Evolutionary conservation across 2,329 filamentous ascomycete species (phyloP), one percentile per base, ranked within the genome.

Genomic region (Cytospora piceicola): DNA sequence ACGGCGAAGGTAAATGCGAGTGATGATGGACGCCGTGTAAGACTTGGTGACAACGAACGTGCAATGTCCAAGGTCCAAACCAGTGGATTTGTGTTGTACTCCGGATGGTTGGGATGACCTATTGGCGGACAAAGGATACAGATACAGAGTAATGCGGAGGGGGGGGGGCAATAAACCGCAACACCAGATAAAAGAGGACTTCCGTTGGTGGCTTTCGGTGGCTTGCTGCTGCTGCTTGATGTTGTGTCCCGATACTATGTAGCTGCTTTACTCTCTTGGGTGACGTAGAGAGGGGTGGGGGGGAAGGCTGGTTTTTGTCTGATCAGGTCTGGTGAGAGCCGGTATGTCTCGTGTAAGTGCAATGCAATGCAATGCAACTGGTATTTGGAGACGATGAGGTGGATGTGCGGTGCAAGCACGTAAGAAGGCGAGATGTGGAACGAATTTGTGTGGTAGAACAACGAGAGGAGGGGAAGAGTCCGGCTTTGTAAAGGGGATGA

Each of bases 1-100:
- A 62, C 55, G 58, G 42, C 65, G 49, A 59, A 59, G 30, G 36
- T 42, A 61, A 61, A 24, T 59, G 63, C 42, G 56, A 34, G 22
- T 32, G 51, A 52, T 46, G 42, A 58, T 57, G 54, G 30, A 9
- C 24, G 55, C 30, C 30, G 29, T 58, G 55, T 42, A 34, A 24
- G 36, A 52, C 51, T 29, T 36, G 49, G 34, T 24, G 39, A 54
- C 63, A 53, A 61, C 49, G 63, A 34, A 56, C 34, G 27, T 27
- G 46, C n/a, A 24, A 49, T 56, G 52, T 29, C 52, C 49, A 54
- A 8, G 53, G 32, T 46, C 52, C 51, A 56, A 22, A 27, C 34
- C 62, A 29, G 27, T 32, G 62, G 55, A 27, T 55, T 61, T 30
- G 29, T 15, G 52, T 54, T 30, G 27, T 24, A 29, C 9, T 20